These are phyloP conservation scores for Ceratobasidium theobromae DNA, from an alignment of 1,284 basidiomycete genomes.

Conservation along the genomic window DNA sequence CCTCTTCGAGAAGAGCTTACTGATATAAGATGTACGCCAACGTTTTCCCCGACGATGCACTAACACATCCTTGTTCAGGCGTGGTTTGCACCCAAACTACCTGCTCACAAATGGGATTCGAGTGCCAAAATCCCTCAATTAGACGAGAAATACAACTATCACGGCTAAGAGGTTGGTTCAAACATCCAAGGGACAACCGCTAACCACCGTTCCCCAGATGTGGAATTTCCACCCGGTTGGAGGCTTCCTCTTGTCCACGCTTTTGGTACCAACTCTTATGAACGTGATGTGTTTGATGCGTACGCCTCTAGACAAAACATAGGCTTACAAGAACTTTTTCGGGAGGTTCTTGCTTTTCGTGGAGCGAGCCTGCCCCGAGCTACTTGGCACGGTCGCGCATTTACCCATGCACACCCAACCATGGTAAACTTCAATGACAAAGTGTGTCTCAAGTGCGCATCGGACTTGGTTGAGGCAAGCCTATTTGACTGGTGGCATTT, in stretches of 20 bases:
- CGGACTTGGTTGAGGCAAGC: slow-evolving; percentile 16
- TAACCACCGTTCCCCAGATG: background rate
- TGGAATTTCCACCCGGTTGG: background rate
- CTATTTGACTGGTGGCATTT: slow-evolving; percentile 27
- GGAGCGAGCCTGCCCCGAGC: slow-evolving; percentile 1
- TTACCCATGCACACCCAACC: background rate
- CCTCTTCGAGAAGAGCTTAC: slow-evolving; percentile 5
- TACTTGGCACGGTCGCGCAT: slow-evolving; percentile 11
- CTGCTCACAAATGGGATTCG: background rate
- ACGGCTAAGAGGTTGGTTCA: slow-evolving; percentile 18
- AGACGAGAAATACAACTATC: background rate
- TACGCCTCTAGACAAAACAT: background rate
- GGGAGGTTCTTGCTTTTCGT: slow-evolving; percentile 4
- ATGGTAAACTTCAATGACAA: background rate
- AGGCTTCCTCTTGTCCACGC: slow-evolving; percentile 4
- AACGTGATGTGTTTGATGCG: background rate
- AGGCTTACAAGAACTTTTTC: background rate
- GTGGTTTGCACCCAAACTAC: slow-evolving; percentile 21
- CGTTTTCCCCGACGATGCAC: background rate
- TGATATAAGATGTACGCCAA: slow-evolving; percentile 2
- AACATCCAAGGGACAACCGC: too few relatives aligned
- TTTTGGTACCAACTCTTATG: slow-evolving; percentile 14
- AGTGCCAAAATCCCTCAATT: background rate
- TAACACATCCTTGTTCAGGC: background rate
- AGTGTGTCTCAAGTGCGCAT: slow-evolving; percentile 4